Base-by-base conservation (phyloP, 1,284 basidiomycete species). In the Prillingera fragicola region DNA sequence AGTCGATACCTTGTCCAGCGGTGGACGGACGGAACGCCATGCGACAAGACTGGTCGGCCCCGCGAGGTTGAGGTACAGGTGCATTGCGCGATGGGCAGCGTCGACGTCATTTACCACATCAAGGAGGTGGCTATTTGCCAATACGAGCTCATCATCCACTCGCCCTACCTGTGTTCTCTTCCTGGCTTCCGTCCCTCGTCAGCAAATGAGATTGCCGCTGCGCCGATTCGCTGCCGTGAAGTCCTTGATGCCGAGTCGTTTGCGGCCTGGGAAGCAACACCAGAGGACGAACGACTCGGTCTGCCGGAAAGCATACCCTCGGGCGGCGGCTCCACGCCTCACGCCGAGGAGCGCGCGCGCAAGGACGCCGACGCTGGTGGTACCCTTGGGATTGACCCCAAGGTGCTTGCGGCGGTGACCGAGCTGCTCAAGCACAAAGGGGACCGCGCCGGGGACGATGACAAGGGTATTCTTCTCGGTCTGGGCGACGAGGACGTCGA, bases 31-130 rank as follows among this genome's bases (percentile, higher is more conserved):
- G 91, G 91, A 19, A 92, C 87, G 8, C 72, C 80, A 37, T 96
- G 91, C 71, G 91, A 94, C 73, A 90, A 87, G 76, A 91, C 87
- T 1, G 83, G 84, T 33, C 78, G 77, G 67, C 79, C 78, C 45
- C 82, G 91, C 48, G 85, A 87, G 71, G 83, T 91, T 40, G 90
- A 96, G 75, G 83, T 96, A 26, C 91, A 96, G 85, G 91, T 92
- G 67, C 91, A 96, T 71, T 96, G 91, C 73, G 87, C 86, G 50
- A 87, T 88, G 84, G 85, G 84, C 43, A 85, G 84, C 71, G 81
- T 84, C 29, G 76, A 77, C 58, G 59, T 66, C 33, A 87, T 95
- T 60, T 79, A 87, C 41, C 84, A 91, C 62, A 82, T 96, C 59
- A 89, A 91, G 65, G 91, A 96, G 74, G 79, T 87, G 17, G 84